Conservation (phyloP, 1,139 yeast genomes). For the Protomyces inouyei region DNA sequence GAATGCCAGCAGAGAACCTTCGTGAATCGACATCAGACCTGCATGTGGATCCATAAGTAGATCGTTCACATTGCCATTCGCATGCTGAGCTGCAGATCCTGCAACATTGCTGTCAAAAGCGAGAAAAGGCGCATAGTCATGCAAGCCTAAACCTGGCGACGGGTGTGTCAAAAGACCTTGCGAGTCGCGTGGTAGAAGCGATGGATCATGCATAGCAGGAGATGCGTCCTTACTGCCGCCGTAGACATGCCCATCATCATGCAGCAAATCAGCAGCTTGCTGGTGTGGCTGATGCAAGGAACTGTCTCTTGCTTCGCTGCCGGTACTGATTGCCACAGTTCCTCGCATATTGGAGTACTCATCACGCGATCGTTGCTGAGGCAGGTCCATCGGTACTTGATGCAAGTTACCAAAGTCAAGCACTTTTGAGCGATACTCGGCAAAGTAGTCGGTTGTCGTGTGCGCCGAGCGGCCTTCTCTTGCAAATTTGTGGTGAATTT, state of each 20-base stretch:
- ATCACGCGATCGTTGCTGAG: slow-evolving; percentile 8
- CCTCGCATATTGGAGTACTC: slow-evolving; percentile 16
- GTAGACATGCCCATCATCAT: neutral
- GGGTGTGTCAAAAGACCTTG: neutral
- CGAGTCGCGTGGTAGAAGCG: neutral
- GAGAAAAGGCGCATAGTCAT: neutral
- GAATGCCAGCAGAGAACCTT: slow-evolving; percentile 20
- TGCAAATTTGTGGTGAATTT: slow-evolving; percentile 15
- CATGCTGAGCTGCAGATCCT: neutral
- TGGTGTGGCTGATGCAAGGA: neutral
- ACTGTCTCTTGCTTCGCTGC: neutral
- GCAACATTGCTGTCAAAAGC: neutral
- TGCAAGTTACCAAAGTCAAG: slow-evolving; percentile 18
- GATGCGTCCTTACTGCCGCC: neutral
- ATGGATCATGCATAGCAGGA: neutral
- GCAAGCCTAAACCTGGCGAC: neutral
- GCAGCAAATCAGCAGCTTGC: neutral
- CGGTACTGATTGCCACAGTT: neutral
- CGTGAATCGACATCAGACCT: slow-evolving; percentile 12
- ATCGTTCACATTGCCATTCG: neutral
- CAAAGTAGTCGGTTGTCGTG: slow-evolving; percentile 18
- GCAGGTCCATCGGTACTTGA: slow-evolving; percentile 15
- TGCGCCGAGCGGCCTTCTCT: slow-evolving; percentile 7
- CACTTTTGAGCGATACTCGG: slow-evolving; percentile 21
- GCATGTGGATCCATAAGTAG: neutral